Evolutionary conservation across 352 stramenopile genomes (phyloP).

Genomic region (Phytophthora foliorum): DNA sequence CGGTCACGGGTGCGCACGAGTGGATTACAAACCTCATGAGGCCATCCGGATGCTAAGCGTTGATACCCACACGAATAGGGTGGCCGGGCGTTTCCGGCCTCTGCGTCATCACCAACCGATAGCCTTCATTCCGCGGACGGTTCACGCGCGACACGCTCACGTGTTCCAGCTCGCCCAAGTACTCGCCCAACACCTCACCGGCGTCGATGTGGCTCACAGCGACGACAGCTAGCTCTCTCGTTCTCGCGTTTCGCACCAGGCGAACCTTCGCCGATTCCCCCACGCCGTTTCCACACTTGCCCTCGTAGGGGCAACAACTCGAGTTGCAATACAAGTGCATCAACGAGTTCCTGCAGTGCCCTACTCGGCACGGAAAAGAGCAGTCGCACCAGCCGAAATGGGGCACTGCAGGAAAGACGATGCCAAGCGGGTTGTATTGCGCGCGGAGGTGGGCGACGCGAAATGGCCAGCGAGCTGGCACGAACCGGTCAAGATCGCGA

Average conservation of each 20-base stretch:
- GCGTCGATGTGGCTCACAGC: neutral
- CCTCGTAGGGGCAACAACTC: slow-evolving; percentile 4
- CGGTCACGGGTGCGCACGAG: neutral
- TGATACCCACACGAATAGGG: neutral
- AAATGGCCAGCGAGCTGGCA: neutral
- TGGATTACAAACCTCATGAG: slow-evolving; percentile 6
- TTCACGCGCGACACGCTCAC: neutral
- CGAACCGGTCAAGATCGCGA: neutral
- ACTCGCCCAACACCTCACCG: slow-evolving; percentile 3
- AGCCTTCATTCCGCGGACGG: neutral
- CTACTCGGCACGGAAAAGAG: neutral
- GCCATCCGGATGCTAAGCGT: neutral
- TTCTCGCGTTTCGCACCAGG: neutral
- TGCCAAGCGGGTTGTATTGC: slow-evolving; percentile 1
- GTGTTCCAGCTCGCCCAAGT: slow-evolving; percentile 9
- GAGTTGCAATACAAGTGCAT: slow-evolving; percentile 12
- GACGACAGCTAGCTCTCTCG: neutral
- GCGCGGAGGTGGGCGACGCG: neutral
- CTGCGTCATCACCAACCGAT: slow-evolving; percentile 4
- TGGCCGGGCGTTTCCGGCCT: neutral
- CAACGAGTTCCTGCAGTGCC: neutral
- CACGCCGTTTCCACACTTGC: slow-evolving; percentile 11
- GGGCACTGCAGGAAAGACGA: neutral
- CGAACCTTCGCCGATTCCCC: neutral
- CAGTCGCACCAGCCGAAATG: slow-evolving; percentile 17